Conservation (phyloP, 441 rosid species). For the Eugenia klotzschiana region DNA sequence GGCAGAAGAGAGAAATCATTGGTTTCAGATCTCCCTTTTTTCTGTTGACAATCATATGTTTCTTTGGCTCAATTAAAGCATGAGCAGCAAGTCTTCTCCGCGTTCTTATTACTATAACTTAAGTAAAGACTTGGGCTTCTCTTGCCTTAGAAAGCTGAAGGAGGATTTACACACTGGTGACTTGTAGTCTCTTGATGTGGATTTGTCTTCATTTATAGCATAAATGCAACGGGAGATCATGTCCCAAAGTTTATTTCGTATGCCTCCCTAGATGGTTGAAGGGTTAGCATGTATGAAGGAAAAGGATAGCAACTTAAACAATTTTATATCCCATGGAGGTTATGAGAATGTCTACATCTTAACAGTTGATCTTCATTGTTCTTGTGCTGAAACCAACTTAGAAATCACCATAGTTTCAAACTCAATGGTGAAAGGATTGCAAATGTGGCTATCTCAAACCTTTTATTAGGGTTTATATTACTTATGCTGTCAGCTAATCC, state of each 20-base stretch:
- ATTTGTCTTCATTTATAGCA: neutral
- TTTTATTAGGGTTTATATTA: neutral
- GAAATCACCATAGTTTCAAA: neutral
- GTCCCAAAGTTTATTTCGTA: neutral
- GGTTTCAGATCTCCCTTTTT: neutral
- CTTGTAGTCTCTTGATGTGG: neutral
- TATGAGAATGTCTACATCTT: neutral
- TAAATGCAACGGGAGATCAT: neutral
- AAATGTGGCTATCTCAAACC: neutral
- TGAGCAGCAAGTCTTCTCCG: neutral
- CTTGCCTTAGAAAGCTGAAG: neutral
- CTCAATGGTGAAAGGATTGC: neutral
- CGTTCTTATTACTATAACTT: neutral
- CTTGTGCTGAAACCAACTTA: neutral
- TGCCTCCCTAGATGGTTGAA: neutral
- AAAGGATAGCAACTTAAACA: neutral
- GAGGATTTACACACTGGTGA: neutral
- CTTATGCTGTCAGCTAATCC: neutral
- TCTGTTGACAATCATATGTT: neutral
- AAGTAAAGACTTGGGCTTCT: neutral
- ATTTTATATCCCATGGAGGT: neutral
- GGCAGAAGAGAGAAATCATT: neutral
- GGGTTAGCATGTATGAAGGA: neutral
- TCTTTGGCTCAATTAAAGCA: neutral
- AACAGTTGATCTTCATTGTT: neutral